phyloP scores from a whole-genome alignment of 1,284 basidiomycete genomes.

The Phlebopus sp. region DNA sequence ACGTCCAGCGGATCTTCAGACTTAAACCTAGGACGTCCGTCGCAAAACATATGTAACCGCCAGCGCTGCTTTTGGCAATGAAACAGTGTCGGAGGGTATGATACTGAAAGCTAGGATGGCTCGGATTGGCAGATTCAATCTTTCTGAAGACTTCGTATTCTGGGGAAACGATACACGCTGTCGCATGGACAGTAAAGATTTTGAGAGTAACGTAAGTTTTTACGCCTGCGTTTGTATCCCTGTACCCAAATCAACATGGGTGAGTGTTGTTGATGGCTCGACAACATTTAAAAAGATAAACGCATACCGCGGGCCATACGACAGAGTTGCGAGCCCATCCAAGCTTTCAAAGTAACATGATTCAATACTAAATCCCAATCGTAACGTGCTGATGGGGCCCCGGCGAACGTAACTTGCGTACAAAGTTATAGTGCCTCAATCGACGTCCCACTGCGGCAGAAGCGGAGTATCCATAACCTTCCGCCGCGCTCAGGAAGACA shows the following conservation, averaged over 20 bases:
- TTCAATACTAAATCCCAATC: too few relatives aligned
- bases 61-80: not conserved
- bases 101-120: not conserved
- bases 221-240: not conserved
- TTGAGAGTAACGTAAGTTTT: slow-evolving; percentile 1
- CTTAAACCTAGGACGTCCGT: not conserved
- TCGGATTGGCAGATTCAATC: too few relatives aligned
- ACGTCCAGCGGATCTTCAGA: not conserved
- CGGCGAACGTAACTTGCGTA: too few relatives aligned
- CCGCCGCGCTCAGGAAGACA: too few relatives aligned
- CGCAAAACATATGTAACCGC: not conserved
- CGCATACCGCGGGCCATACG: not conserved
- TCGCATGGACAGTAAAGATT: not conserved
- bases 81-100: not conserved
- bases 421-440: too few relatives aligned
- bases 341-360: not conserved
- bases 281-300: not conserved
- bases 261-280: not conserved
- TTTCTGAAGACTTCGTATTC: too few relatives aligned
- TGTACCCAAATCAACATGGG: not conserved
- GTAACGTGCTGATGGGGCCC: too few relatives aligned
- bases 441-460: too few relatives aligned
- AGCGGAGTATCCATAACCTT: too few relatives aligned
- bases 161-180: not conserved
- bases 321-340: slow-evolving; percentile 2